These are phyloP conservation scores for Asterochloris sp. DNA, from an alignment of 139 green algal species.

Conservation along the genomic window DNA sequence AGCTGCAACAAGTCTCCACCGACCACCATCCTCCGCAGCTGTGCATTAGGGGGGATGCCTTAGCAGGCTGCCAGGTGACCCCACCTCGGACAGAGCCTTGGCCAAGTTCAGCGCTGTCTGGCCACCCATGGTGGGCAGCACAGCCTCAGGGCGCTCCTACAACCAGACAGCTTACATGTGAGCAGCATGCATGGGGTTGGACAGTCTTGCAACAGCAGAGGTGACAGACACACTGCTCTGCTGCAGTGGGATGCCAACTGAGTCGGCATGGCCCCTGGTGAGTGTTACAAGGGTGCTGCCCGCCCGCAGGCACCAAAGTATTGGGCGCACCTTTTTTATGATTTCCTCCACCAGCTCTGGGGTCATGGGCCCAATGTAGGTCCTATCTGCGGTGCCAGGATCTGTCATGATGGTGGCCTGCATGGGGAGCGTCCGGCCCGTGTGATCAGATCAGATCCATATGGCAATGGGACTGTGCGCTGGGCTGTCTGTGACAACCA, in stretches of 20 bases:
- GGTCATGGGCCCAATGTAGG: constrained; percentile 98
- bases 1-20: too few species aligned
- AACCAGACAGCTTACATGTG: background rate
- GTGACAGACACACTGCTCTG: background rate
- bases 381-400: constrained; percentile 93
- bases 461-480: background rate
- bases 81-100: constrained; percentile 86
- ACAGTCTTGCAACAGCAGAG: background rate
- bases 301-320: background rate
- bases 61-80: background rate
- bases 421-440: background rate
- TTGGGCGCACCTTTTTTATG: constrained; percentile 29
- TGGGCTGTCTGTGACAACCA: background rate
- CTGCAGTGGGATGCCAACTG: background rate
- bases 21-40: background rate
- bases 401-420: constrained; percentile 99
- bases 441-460: background rate
- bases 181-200: background rate
- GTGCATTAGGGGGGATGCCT: background rate
- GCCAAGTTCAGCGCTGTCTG: constrained; percentile 98
- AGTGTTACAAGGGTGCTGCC: background rate
- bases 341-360: constrained; percentile 87
- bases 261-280: background rate
- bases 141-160: constrained; percentile 92
- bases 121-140: constrained; percentile 98